Evolutionary conservation across 2,329 filamentous ascomycete species (phyloP).

Genomic region (Laburnicola sp.): DNA sequence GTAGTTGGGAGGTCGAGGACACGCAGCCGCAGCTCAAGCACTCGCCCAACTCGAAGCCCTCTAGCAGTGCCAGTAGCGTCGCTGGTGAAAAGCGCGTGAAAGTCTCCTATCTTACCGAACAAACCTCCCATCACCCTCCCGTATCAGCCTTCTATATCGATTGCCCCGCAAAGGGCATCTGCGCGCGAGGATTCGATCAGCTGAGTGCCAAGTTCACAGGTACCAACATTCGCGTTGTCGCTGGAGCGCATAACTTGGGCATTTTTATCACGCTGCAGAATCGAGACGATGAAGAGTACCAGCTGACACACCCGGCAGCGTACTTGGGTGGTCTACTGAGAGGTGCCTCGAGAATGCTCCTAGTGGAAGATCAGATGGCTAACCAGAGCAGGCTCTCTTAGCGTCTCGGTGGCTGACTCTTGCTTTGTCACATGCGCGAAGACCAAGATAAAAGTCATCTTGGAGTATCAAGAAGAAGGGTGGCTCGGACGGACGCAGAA

Average conservation of each 20-base stretch:
- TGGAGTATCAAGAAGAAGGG: constrained; percentile 91
- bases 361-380: constrained; percentile 6
- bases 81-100: constrained; percentile 61
- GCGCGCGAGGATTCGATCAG: constrained; percentile 90
- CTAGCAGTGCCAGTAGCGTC: constrained; percentile 42
- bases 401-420: constrained; percentile 85
- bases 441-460: constrained; percentile 86
- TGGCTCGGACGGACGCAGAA: constrained; percentile 93
- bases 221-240: constrained; percentile 86
- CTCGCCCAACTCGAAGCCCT: constrained; percentile 47
- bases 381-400: constrained; percentile 64
- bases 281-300: constrained; percentile 85
- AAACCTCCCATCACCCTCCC: constrained; percentile 96
- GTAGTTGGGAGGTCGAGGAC: constrained; percentile 92
- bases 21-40: constrained; percentile 63
- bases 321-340: constrained; percentile 85
- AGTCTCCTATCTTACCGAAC: constrained; percentile 93
- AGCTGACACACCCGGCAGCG: constrained; percentile 91
- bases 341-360: constrained; percentile 45
- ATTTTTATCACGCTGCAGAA: constrained; percentile 89
- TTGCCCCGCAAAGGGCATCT: constrained; percentile 87
- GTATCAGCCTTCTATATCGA: constrained; percentile 95
- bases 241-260: constrained; percentile 90
- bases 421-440: constrained; percentile 89
- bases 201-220: constrained; percentile 97